Conservation (phyloP, 2,329 filamentous ascomycete species). For the Talaromyces piceae region DNA sequence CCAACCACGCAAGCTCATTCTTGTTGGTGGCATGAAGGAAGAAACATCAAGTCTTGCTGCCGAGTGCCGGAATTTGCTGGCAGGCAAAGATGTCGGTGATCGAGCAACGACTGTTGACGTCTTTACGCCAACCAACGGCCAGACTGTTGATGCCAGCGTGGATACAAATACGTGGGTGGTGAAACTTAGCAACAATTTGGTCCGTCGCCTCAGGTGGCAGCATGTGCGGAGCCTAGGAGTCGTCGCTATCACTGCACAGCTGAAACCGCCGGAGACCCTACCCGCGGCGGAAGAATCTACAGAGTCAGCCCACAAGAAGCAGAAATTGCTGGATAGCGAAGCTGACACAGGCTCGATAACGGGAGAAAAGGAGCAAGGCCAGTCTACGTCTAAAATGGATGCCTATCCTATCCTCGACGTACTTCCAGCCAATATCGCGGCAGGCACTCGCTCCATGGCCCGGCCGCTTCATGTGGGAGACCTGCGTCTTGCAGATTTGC, state of each 20-base stretch:
- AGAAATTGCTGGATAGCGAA: slow-evolving; percentile 42
- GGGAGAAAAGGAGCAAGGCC: slow-evolving; percentile 16
- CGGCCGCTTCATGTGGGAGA: slow-evolving; percentile 94
- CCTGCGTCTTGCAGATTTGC: slow-evolving; percentile 76
- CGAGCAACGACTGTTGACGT: slow-evolving; percentile 41
- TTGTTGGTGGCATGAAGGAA: slow-evolving; percentile 71
- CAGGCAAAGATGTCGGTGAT: slow-evolving; percentile 31
- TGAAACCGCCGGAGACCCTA: slow-evolving; percentile 44
- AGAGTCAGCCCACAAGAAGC: slow-evolving; percentile 44
- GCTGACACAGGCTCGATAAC: slow-evolving; percentile 23
- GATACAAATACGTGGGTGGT: slow-evolving; percentile 98
- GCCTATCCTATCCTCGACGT: slow-evolving; percentile 50
- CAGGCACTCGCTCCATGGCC: slow-evolving; percentile 66
- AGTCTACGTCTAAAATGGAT: slow-evolving; percentile 25
- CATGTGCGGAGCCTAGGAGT: slow-evolving; percentile 83
- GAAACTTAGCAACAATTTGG: slow-evolving; percentile 75
- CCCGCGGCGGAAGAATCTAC: slow-evolving; percentile 29
- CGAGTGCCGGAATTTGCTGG: slow-evolving; percentile 65
- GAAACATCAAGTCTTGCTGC: slow-evolving; percentile 73
- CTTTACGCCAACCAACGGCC: slow-evolving; percentile 71
- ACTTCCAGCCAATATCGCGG: slow-evolving; percentile 54
- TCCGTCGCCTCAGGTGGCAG: slow-evolving; percentile 89
- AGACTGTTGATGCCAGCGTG: slow-evolving; percentile 77
- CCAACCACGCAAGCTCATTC: slow-evolving; percentile 84
- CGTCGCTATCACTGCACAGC: slow-evolving; percentile 77